Evolutionary conservation across 768 basidiomycete species (phyloP), one percentile per base, ranked within the genome.

Genomic region (Trametes villosa): DNA sequence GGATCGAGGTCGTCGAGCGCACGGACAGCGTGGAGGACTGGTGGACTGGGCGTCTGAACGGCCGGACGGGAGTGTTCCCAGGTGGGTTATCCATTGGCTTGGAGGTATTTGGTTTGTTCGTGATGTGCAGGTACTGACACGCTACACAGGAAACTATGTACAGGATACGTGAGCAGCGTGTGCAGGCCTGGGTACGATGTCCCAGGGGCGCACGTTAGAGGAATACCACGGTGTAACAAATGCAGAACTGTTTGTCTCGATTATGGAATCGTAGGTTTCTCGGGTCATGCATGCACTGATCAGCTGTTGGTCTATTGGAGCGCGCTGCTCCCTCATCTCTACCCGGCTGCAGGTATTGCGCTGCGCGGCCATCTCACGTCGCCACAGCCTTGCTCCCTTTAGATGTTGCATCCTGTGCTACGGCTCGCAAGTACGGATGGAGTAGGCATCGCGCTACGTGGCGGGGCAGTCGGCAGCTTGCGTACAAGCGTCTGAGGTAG

Each of bases 31-130:
- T 87, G 27, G 93, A 98, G 71, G 96, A 98, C 71, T 98, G 96
- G 96, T 98, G 96, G 96, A 97, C 95, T 27, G 96, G 96, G 8
- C 82, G 84, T 68, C 53, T 96, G 66, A 86, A 92, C 65, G 94
- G 94, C 8, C 72, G 73, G 62, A 85, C 92, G 71, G 96, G 96
- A 9, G 90, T 95, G 17, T 98, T 98, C 77, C 96, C 96, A 56
- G 92, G 91, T 84, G 76, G 71, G 75, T 76, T 20, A 31, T 44
- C 72, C 30, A 6, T 42, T 27, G 0, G 17, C 2, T 1, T 3
- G n/a, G 24, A 44, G n/a, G 41, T 12, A 54, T 18, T 30, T 34
- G 45, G 26, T 54, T 41, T 18, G 17, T 3, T 20, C 17, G 13
- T 22, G 20, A 20, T n/a, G 29, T 13, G 1, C 24, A 24, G 22